A percentile compares a stretch with the other conserved stretches of the same genome.
Evolutionary conservation across 2,329 filamentous ascomycete species (phyloP).

Genomic region (Cytospora chrysosperma): DNA sequence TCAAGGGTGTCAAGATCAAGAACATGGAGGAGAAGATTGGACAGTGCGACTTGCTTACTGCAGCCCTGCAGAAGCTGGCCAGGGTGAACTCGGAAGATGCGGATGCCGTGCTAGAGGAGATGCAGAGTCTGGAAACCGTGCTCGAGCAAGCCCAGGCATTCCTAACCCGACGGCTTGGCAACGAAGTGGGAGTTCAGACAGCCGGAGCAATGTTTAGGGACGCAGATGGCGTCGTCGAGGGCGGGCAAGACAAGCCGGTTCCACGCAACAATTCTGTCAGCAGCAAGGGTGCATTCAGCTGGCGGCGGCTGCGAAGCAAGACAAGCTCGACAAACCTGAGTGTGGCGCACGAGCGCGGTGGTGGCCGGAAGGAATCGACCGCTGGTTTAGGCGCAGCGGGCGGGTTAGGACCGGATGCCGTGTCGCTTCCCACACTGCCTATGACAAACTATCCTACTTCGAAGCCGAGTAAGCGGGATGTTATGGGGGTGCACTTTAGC

Average conservation of each 20-base stretch:
- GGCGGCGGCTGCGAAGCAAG: constrained; percentile 87
- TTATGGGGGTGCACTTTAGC: constrained; percentile 66
- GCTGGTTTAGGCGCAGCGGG: constrained; percentile 39
- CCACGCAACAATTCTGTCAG: constrained; percentile 61
- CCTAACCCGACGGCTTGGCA: constrained; percentile 83
- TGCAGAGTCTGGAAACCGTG: constrained; percentile 83
- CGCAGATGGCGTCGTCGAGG: constrained; percentile 42
- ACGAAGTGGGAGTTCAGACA: constrained; percentile 82
- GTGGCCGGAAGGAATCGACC: constrained; percentile 34
- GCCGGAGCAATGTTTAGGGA: constrained; percentile 74
- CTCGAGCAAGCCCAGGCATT: constrained; percentile 80
- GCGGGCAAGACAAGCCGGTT: constrained; percentile 44
- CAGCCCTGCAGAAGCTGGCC: constrained; percentile 78
- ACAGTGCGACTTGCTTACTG: constrained; percentile 87
- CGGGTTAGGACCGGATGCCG: constrained; percentile 55
- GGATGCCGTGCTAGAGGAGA: constrained; percentile 88
- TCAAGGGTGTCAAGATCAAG: constrained; percentile 91
- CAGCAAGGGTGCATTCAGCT: constrained; percentile 82
- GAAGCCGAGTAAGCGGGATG: constrained; percentile 69
- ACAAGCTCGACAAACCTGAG: constrained; percentile 68
- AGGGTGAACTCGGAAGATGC: constrained; percentile 87
- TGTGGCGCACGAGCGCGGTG: constrained; percentile 51
- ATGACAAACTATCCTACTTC: constrained; percentile 69
- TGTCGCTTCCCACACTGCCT: constrained; percentile 69
- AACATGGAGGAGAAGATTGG: constrained; percentile 90